phyloP scores from a whole-genome alignment of 768 basidiomycete genomes.

The Amanita subjunquillea region DNA sequence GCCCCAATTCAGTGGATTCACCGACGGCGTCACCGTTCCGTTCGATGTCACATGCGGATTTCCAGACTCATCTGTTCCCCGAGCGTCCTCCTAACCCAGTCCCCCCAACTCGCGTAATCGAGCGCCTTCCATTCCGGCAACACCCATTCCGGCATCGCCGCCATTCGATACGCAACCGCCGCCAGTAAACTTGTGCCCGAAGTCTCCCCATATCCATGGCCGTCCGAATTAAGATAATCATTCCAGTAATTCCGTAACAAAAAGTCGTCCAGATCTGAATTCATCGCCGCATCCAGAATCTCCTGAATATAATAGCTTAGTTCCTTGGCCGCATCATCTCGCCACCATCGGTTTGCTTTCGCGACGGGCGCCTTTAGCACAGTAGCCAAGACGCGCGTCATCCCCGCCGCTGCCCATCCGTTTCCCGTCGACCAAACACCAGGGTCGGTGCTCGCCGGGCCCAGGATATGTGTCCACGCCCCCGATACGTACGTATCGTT shows the following conservation, averaged over 20 bases:
- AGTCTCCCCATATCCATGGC: conserved; percentile 26
- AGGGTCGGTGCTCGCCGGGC: conserved; percentile 24
- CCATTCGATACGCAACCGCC: conserved; percentile 24
- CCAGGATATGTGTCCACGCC: conserved; percentile 34
- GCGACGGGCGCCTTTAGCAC: conserved; percentile 29
- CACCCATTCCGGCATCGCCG: conserved; percentile 11
- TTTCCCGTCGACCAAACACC: conserved; percentile 49
- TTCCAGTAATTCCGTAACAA: conserved; percentile 27
- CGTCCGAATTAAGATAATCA: conserved; percentile 8
- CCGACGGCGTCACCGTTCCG: conserved; percentile 24
- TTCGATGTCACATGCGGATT: conserved; percentile 17
- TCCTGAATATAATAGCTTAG: conserved; percentile 21
- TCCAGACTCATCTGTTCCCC: conserved; percentile 12
- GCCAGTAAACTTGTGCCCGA: conserved; percentile 26
- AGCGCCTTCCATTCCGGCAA: conserved; percentile 7
- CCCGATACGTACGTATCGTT: conserved; percentile 18
- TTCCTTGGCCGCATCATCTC: conserved; percentile 14
- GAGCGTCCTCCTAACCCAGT: conserved; percentile 17
- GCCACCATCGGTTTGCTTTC: conserved; percentile 11
- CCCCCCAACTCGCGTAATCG: conserved; percentile 16
- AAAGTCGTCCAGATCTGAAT: conserved; percentile 14
- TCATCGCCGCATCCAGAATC: conserved; percentile 26
- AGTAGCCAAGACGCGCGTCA: conserved; percentile 47
- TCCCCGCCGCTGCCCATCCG: conserved; percentile 65
- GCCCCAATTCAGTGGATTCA: conserved; percentile 25